Evolutionary conservation across 345 rosid species (phyloP), one percentile per base, ranked within the genome.

Genomic region (Mercurialis annua): DNA sequence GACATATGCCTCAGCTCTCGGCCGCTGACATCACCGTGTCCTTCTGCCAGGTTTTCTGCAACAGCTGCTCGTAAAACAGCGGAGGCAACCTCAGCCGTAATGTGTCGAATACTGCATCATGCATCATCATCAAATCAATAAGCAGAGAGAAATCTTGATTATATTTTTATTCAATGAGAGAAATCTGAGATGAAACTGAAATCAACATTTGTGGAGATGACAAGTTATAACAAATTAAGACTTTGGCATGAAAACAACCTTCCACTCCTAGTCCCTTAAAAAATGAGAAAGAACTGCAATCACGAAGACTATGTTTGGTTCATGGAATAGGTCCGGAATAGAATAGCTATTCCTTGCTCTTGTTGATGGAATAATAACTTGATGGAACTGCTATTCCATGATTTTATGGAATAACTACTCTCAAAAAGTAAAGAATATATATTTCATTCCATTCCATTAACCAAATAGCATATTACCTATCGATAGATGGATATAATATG

Each of bases 21-120:
- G 51, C 92, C 81, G 49, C 86, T 90, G 2, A 89, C 80, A 40
- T 89, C 90, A 20, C 88, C 82, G 52, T 80, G 87, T 47, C 99
- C 99, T 77, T 94, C 96, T 6, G 92, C 99, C 61, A 87, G n/a
- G 57, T 74, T 88, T 70, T 91, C 97, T 17, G 78, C 76, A 54
- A 90, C 87, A 4, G 99, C 96, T 68, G 99, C 87, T 75, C 79
- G 82, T 65, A 94, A 52, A 77, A 94, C 99, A 54, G 99, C 92
- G 9, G 99, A 93, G 49, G 95, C 96, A 7, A 94, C 99, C 80
- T 91, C 93, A 5, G 93, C 90, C 15, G 96, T 91, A 59, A 94
- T 87, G 71, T 94, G 81, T 65, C 99, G 84, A 64, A 94, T 94
- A 68, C 99, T 94, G 93, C 82, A 81, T 71, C 53, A 62, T 51